A percentile compares a stretch with the other conserved stretches of the same genome.
Conservation (phyloP, 2,329 filamentous ascomycete genomes). For the Gyromitra esculenta region DNA sequence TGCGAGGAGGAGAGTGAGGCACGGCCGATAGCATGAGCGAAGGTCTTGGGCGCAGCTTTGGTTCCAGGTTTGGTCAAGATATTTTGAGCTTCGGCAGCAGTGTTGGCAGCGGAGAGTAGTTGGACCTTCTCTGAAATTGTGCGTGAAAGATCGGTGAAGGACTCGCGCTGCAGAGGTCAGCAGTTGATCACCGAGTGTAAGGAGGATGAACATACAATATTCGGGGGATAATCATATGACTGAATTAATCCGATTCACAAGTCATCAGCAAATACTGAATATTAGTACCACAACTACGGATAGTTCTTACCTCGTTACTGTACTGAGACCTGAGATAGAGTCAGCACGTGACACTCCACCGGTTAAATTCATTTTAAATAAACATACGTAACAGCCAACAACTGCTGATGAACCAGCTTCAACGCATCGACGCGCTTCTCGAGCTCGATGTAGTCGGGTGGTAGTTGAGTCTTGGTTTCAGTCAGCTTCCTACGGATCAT, state of each 20-base stretch:
- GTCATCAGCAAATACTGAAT: conserved; percentile 36
- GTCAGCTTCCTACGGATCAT: conserved; percentile 54
- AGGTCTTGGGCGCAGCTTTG: conserved; percentile 96
- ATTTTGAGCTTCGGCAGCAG: conserved; percentile 90
- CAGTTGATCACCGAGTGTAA: not conserved
- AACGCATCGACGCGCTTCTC: conserved; percentile 98
- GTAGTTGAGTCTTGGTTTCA: conserved; percentile 81
- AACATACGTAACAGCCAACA: conserved; percentile 92
- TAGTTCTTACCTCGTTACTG: conserved; percentile 69
- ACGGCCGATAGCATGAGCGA: conserved; percentile 94
- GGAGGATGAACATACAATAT: conserved; percentile 67
- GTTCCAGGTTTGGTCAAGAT: conserved; percentile 80
- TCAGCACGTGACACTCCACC: conserved; percentile 45
- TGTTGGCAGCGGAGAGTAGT: conserved; percentile 85
- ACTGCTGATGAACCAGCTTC: conserved; percentile 96
- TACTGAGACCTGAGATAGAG: conserved; percentile 78
- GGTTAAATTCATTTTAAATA: conserved; percentile 33
- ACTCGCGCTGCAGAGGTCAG: conserved; percentile 72
- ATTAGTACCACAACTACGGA: not conserved
- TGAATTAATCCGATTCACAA: conserved; percentile 58
- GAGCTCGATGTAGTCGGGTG: conserved; percentile 95
- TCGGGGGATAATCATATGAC: conserved; percentile 91
- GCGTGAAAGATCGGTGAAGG: conserved; percentile 93
- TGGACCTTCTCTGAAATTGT: conserved; percentile 95
- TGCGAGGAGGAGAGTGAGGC: conserved; percentile 88